A percentile compares a stretch with the other conserved stretches of the same genome.
phyloP scores from a whole-genome alignment of 106 monocot genomes.

The Dioscorea zingiberensis region DNA sequence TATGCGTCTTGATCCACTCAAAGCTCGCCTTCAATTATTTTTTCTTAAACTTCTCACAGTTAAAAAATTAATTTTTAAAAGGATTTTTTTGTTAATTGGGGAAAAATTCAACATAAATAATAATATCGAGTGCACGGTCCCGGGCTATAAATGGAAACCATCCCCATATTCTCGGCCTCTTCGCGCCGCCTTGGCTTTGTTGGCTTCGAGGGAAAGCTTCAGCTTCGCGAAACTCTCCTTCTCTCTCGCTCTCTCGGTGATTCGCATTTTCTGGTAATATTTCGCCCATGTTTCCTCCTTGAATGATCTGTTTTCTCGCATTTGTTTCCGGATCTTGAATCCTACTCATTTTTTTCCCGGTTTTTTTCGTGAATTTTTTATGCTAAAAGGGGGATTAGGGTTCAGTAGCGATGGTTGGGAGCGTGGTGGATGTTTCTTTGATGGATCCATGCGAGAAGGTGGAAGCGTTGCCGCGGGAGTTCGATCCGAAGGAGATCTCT shows the following conservation, averaged over 20 bases:
- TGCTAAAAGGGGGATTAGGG: neutral
- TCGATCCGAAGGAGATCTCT: constrained; percentile 25
- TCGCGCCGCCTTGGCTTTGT: constrained; percentile 1
- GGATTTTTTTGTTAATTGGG: too few relatives aligned
- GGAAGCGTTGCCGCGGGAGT: constrained; percentile 29
- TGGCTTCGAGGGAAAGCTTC: neutral
- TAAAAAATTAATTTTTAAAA: too few relatives aligned
- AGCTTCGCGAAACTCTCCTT: neutral
- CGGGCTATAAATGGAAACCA: too few relatives aligned
- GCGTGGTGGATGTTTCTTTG: constrained; percentile 5
- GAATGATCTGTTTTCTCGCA: neutral
- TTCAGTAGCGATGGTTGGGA: constrained; percentile 10
- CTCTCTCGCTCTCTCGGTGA: neutral
- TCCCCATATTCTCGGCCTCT: neutral
- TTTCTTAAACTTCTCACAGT: too few relatives aligned
- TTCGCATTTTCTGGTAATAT: neutral
- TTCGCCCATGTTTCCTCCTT: neutral
- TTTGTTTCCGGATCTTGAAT: neutral
- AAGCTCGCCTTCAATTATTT: too few relatives aligned
- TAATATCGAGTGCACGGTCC: too few relatives aligned
- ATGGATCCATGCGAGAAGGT: constrained; percentile 20
- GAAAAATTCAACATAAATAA: too few relatives aligned
- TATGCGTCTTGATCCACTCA: too few relatives aligned
- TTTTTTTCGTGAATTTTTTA: neutral
- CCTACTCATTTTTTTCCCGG: neutral